Evolutionary conservation across 495 filamentous ascomycete species (phyloP), one percentile per base, ranked within the genome.

Genomic region (Penicillium cosmopolitanum): DNA sequence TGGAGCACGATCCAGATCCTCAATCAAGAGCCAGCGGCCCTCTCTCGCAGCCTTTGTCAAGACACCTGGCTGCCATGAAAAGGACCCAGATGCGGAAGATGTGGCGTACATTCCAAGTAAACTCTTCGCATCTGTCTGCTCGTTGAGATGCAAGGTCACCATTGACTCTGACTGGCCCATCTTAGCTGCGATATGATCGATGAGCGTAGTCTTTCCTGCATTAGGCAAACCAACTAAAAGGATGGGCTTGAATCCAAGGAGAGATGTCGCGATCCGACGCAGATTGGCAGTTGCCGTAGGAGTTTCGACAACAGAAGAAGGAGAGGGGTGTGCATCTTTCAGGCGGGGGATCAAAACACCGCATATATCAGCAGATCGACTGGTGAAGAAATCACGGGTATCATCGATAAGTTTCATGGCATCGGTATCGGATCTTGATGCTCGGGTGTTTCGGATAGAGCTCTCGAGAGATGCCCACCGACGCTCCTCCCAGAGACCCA

Each of bases 61-160:
- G 12, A 97, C 89, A 73, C 96, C 96, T n/a, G 95, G 85, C 51
- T 88, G 86, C 96, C 96, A 99, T 28, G 80, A 83, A 65, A 98
- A 98, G 3, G 91, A 90, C 0, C 93, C 96, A 7, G 91, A 91
- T 46, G 87, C 89, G 25, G 82, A 76, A 15, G 88, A 88, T n/a
- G 91, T 92, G 8, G 93, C 87, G 72, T 99, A 97, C 77, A 96
- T 85, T 13, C 96, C 96, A 62, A 98, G 83, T 40, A 99, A 84
- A 72, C 95, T 87, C 66, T 97, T 99, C 0, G 92, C 92, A 76
- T 99, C 96, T 0, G 90, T 96, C 73, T 99, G 96, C 71, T 97
- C 96, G 66, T 97, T 97, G 31, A 99, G 80, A 68, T 98, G 92
- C 35, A 99, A 81, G 9, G 93, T 96, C 35, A 98, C 85, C 84